Conservation (phyloP, 2,329 filamentous ascomycete genomes). For the Fusarium devonianum region DNA sequence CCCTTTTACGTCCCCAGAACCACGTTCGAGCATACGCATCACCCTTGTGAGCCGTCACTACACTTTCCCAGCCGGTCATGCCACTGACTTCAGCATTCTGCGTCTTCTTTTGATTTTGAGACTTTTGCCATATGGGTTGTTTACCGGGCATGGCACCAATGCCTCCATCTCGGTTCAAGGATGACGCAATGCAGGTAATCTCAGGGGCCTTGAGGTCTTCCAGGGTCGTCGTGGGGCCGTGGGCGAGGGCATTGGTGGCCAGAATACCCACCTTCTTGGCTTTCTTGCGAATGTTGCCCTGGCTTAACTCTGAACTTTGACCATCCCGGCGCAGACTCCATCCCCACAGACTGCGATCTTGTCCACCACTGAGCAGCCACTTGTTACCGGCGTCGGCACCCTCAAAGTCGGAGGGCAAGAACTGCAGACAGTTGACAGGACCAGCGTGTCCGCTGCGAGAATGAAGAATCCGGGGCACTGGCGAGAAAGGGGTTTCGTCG, state of each 20-base stretch:
- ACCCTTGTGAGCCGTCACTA: slow-evolving; percentile 88
- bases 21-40: slow-evolving; percentile 89
- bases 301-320: slow-evolving; percentile 91
- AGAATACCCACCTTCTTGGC: slow-evolving; percentile 86
- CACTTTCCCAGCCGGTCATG: slow-evolving; percentile 94
- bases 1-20: slow-evolving; percentile 96
- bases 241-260: slow-evolving; percentile 61
- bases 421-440: slow-evolving; percentile 81
- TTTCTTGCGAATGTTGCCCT: slow-evolving; percentile 86
- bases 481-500: slow-evolving; percentile 88
- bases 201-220: slow-evolving; percentile 87
- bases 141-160: slow-evolving; percentile 85
- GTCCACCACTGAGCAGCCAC: slow-evolving; percentile 89
- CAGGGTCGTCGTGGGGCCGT: slow-evolving; percentile 69
- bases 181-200: slow-evolving; percentile 90
- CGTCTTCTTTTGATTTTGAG: slow-evolving; percentile 66
- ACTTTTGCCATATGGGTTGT: slow-evolving; percentile 84
- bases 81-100: slow-evolving; percentile 75
- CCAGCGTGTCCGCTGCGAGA: slow-evolving; percentile 87
- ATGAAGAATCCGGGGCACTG: slow-evolving; percentile 85
- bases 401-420: slow-evolving; percentile 87
- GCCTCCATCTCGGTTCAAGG: slow-evolving; percentile 91
- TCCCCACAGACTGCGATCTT: slow-evolving; percentile 92
- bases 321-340: slow-evolving; percentile 95
- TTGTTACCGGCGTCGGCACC: slow-evolving; percentile 89